Evolutionary conservation across 371 early-diverging fungal species (phyloP), one percentile per base, ranked within the genome.

Genomic region (Mucor piriformis): DNA sequence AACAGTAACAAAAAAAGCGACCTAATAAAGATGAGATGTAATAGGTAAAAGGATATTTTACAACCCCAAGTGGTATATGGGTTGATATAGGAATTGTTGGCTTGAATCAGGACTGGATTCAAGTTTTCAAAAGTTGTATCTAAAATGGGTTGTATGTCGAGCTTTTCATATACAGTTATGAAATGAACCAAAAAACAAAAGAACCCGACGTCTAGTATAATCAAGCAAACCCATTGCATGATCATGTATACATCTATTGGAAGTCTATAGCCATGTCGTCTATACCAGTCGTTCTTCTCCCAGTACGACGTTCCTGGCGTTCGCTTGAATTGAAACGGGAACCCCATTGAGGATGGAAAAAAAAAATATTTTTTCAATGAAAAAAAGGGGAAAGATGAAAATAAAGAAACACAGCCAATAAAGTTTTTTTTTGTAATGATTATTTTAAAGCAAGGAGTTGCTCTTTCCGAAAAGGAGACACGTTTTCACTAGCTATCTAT

Each of bases 201-300:
- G 54, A 79, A 82, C 0, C 72, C 76, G 3, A 73, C 24, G 20
- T 79, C 73, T 21, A 86, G 59, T 3, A 69, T 42, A 5, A 82
- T 18, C 15, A 77, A 62, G 16, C 72, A 67, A 3, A 61, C 16
- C 85, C 87, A 87, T 54, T 87, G 85, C 2, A 73, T 24, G 25
- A 83, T 52, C 23, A 87, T 70, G 46, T 76, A 73, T 61, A 75
- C 63, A 65, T 91, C 88, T 12, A 76, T 54, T 5, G 91, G 91
- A 21, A 66, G 55, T 38, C 84, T 81, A 66, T 85, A 83, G 3
- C 86, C 88, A 57, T 84, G 76, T 8, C 71, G 57, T 33, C 88
- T 74, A 24, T 34, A 71, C 90, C 90, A 89, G 8, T 70, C 77
- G 63, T 89, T 89, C 29, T 59, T 65, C 33, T 77, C 75, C 63